Evolutionary conservation across 2,329 filamentous ascomycete genomes (phyloP), one percentile per base, ranked within the genome.

Genomic region (Arthrobotrys musiformis): DNA sequence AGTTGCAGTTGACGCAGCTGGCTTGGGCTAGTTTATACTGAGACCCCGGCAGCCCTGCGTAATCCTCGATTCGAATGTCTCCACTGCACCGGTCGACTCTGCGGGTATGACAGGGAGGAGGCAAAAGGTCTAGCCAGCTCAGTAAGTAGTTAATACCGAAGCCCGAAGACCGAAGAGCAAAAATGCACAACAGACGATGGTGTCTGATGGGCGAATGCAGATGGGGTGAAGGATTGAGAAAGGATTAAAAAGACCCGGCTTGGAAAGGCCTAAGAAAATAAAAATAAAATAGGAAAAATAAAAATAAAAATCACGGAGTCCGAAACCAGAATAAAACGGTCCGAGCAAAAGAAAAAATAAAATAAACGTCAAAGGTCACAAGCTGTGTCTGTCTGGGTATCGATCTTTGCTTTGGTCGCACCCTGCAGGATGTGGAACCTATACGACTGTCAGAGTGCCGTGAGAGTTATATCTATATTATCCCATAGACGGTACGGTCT

Each of bases 21-120:
- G 60, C 19, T 48, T 63, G 28, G 40, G 44, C 13, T 48, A 64
- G 46, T 66, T 48, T 35, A 48, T 50, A 50, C 24, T 24, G 42
- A 44, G 37, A 67, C 28, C 63, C 63, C 26, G 48, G 63, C 17
- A 67, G 63, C 48, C 48, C 63, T 67, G 63, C 62, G 62, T 66
- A 48, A 66, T 66, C 46, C 42, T 52, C 44, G 26, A 52, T 30
- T 58, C 30, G 44, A 26, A 24, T 22, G 63, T 9, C 30, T 37
- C 50, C 24, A 56, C 30, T 37, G 28, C 24, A 56, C 28, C 13
- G 13, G 28, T 9, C 28, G n/a, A 35, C 17, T 35, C n/a, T 13
- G 33, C 11, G 28, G n/a, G 13, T 17, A 37, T 35, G 26, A 17
- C 15, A 56, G 50, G 50, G 54, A 37, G 54, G 50, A 37, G 54